Percentiles rank a stretch among this genome's conserved stretches.
Conservation (phyloP, 2,329 filamentous ascomycete species). For the Aspergillus sp. region DNA sequence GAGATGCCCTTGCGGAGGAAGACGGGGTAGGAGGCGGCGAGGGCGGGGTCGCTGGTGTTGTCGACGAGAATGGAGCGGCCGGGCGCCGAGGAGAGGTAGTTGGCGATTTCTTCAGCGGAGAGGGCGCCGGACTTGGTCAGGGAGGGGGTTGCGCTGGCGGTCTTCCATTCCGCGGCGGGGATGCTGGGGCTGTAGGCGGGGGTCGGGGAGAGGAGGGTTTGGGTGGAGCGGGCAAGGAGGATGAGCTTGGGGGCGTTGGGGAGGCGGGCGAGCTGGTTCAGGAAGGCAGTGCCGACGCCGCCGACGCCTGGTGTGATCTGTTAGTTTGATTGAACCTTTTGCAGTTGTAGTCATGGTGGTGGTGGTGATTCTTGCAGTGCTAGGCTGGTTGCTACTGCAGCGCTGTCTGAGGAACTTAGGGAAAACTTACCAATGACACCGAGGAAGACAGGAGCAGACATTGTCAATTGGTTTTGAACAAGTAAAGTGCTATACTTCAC, state of each 20-base stretch:
- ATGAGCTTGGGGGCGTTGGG: slow-evolving; percentile 73
- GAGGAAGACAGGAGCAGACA: slow-evolving; percentile 45
- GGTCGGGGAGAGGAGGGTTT: slow-evolving; percentile 73
- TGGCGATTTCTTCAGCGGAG: slow-evolving; percentile 68
- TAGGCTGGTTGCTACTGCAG: not conserved
- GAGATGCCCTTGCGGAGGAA: slow-evolving; percentile 81
- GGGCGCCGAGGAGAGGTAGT: slow-evolving; percentile 76
- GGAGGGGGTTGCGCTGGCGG: slow-evolving; percentile 62
- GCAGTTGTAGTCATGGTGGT: not conserved
- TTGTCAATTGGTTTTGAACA: slow-evolving; percentile 16
- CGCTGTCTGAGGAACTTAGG: not conserved
- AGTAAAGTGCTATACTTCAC: not conserved
- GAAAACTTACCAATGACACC: slow-evolving; percentile 43
- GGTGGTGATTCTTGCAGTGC: not conserved
- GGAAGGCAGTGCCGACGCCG: slow-evolving; percentile 89
- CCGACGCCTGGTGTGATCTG: slow-evolving; percentile 68
- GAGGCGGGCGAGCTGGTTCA: slow-evolving; percentile 74
- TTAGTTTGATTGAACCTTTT: not conserved
- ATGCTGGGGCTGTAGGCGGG: slow-evolving; percentile 67
- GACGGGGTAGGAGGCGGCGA: slow-evolving; percentile 79
- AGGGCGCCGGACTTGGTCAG: slow-evolving; percentile 55
- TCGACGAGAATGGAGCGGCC: slow-evolving; percentile 83
- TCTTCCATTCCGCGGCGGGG: slow-evolving; percentile 58
- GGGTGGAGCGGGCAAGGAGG: slow-evolving; percentile 83
- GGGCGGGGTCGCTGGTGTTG: slow-evolving; percentile 88